Evolutionary conservation across 192 early-diverging fungal species (phyloP), one percentile per base, ranked within the genome.

Genomic region (Entomortierella parvispora): DNA sequence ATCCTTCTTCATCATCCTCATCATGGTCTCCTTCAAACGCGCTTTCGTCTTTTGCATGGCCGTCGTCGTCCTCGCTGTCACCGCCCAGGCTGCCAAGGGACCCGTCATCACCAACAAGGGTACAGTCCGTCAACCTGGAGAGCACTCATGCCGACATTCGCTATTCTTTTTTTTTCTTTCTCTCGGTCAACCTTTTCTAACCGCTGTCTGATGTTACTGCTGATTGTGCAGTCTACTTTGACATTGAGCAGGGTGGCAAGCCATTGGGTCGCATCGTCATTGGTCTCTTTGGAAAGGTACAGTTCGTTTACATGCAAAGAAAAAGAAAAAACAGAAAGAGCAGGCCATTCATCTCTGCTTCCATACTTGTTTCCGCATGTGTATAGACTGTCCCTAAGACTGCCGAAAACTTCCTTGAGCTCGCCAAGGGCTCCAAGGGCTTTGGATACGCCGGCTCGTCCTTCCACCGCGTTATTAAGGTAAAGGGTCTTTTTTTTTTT

Each of bases 371-470:
- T 11, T 29, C 17, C 40, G 25, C 18, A 65, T 22, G n/a, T 40
- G 12, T 40, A 40, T 33, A 81, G 79, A 69, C 66, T 64, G 89
- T 91, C 23, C 90, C 90, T 58, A 87, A 87, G 75, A 93, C 91
- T 5, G 89, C 90, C 60, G 91, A 96, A 81, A 98, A 98, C 91
- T 98, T 98, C 83, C 90, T 94, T 23, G 92, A 90, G 42, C 89
- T 98, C 65, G 93, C 93, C 84, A 98, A 94, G 60, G 93, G 94
- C 69, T 91, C 45, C 34, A 22, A 76, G 40, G 77, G 70, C 10
- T 76, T 69, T 34, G 70, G 81, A 26, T 82, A 79, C 53, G 72
- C 77, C 25, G 76, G 71, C 22, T 82, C 81, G 4, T 62, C 57
- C 34, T 82, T 82, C 65, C 93, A 94, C 81, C 92, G 93, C 57